These are phyloP conservation scores for Mucor lusitanicus DNA, from an alignment of 371 early-diverging fungal species.

Conservation along the genomic window DNA sequence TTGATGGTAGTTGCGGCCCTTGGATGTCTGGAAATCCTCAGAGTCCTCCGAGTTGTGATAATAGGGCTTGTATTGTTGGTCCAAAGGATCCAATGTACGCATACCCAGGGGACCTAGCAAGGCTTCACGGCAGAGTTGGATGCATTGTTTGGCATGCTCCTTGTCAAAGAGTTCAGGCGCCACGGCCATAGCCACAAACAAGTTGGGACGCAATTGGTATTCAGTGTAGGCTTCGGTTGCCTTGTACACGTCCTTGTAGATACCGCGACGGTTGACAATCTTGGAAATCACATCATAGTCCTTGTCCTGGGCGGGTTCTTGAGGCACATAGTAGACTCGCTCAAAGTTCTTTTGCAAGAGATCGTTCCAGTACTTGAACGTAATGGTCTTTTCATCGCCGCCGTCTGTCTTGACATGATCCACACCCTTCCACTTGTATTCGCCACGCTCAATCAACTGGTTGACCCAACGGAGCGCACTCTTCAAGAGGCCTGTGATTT, in stretches of 20 bases:
- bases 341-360: conserved; percentile 85
- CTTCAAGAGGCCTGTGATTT: conserved; percentile 90
- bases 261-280: conserved; percentile 88
- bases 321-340: conserved; percentile 85
- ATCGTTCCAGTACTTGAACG: conserved; percentile 78
- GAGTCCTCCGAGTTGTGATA: conserved; percentile 93
- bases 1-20: conserved; percentile 97
- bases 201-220: conserved; percentile 93
- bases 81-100: conserved; percentile 91
- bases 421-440: conserved; percentile 54
- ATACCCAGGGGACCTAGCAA: conserved; percentile 91
- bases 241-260: conserved; percentile 91
- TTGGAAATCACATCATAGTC: conserved; percentile 64
- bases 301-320: conserved; percentile 50
- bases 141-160: conserved; percentile 71
- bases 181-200: conserved; percentile 89
- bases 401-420: conserved; percentile 26
- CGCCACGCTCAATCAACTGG: conserved; percentile 45
- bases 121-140: conserved; percentile 64
- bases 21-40: conserved; percentile 78
- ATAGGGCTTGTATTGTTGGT: conserved; percentile 86
- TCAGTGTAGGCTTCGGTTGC: conserved; percentile 76
- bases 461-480: conserved; percentile 83
- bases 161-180: conserved; percentile 92
- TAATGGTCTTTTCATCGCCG: conserved; percentile 34